Evolutionary conservation across 768 basidiomycete genomes (phyloP).

Genomic region (Crucibulum laeve): DNA sequence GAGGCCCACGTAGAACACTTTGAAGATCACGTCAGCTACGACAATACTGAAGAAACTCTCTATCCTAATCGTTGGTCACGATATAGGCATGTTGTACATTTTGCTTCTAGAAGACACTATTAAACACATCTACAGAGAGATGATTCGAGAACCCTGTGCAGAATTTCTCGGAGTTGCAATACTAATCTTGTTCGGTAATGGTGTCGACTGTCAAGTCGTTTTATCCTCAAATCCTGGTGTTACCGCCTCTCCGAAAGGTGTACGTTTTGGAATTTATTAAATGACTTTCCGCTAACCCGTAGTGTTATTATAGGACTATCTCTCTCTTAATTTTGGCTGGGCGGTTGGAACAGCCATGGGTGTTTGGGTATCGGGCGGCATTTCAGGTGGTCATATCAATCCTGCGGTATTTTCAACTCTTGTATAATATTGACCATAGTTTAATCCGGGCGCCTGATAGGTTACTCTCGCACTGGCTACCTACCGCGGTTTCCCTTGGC

Average conservation of each 20-base stretch:
- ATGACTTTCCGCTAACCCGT: neutral
- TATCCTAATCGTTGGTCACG: slow-evolving; percentile 53
- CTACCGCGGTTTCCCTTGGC: slow-evolving; percentile 74
- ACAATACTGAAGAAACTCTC: neutral
- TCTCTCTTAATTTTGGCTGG: slow-evolving; percentile 54
- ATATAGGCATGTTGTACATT: slow-evolving; percentile 36
- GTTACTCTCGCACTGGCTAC: slow-evolving; percentile 68
- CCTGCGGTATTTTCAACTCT: slow-evolving; percentile 42
- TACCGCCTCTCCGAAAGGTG: slow-evolving; percentile 47
- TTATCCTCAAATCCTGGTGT: slow-evolving; percentile 44
- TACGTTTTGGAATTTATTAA: slow-evolving; percentile 24
- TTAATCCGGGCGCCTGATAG: slow-evolving; percentile 22
- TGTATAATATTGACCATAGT: neutral
- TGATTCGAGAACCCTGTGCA: slow-evolving; percentile 54
- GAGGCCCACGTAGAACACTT: neutral
- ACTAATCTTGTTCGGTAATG: slow-evolving; percentile 55
- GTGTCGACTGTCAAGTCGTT: slow-evolving; percentile 53
- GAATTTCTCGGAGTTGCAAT: slow-evolving; percentile 61
- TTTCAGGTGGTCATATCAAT: slow-evolving; percentile 76
- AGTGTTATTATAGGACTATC: slow-evolving; percentile 29
- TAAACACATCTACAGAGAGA: slow-evolving; percentile 18
- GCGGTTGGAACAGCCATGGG: slow-evolving; percentile 58
- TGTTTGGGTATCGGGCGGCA: slow-evolving; percentile 61
- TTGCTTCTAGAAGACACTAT: neutral
- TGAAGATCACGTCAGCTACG: neutral